Conservation (phyloP, 2,329 filamentous ascomycete genomes). For the Sclerotinia subarctica region DNA sequence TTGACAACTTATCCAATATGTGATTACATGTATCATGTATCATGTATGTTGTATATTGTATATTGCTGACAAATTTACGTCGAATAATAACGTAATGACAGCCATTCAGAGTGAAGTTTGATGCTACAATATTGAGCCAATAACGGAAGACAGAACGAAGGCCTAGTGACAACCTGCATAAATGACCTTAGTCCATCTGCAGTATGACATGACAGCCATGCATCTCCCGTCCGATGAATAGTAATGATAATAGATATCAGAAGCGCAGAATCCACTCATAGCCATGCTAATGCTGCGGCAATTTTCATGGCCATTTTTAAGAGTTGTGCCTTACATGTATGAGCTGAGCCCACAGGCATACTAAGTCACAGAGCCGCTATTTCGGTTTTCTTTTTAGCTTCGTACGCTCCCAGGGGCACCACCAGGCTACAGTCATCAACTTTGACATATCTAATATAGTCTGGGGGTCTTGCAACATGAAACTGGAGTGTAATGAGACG, state of each 20-base stretch:
- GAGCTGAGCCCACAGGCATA: background rate
- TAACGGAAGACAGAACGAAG: background rate
- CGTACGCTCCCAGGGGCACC: fast-evolving
- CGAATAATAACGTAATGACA: background rate
- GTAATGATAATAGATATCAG: background rate
- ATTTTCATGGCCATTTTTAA: background rate
- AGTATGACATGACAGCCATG: too few species aligned
- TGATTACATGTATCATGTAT: background rate
- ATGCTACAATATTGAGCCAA: background rate
- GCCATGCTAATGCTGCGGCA: background rate
- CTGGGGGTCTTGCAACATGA: background rate
- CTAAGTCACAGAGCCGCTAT: background rate
- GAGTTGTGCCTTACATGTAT: background rate
- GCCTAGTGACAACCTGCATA: background rate
- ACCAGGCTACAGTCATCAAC: background rate
- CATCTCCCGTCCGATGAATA: background rate
- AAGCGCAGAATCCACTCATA: too few species aligned
- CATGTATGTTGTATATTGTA: too few species aligned
- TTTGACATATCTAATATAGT: background rate
- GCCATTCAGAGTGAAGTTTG: background rate
- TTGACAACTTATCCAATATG: background rate
- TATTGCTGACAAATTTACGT: background rate
- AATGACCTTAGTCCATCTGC: background rate
- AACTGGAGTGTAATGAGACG: too few species aligned
- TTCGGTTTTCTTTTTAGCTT: background rate